Base-by-base conservation (phyloP, 169 alveolate genomes). In the Cryptosporidium andersoni region DNA sequence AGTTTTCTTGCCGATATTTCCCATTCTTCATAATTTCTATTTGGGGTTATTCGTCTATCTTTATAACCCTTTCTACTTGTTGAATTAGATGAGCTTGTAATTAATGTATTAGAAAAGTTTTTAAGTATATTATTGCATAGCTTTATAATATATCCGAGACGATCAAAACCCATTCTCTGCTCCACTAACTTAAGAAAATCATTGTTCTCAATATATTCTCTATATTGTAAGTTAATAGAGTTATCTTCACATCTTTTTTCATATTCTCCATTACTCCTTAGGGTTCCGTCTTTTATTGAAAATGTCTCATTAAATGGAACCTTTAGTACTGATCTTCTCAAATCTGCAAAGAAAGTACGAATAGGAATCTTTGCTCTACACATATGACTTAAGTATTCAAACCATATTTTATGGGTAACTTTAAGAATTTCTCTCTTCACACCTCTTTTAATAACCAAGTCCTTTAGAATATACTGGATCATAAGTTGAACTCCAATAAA, bases 1-100 rank as follows among this genome's bases (percentile, higher is more conserved):
- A 74, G 67, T 14, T 58, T 74, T 74, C 85, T 74, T 43, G 60
- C 85, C 4, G 85, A 74, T 25, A 74, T 74, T 25, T 74, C 85
- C 85, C 85, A 74, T 74, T 74, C 85, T 40, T 74, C 85, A 39
- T 58, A 11, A 11, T 25, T 25, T 25, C 25, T 25, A 0, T 25
- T 25, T 25, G 25, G 25, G 25, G 60, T 2, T 36, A 40, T 12
- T 37, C 52, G 60, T 6, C 37, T 9, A 48, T 39, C 1, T 14
- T 45, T 47, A 55, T 39, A 66, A 42, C 45, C 36, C 34, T 5
- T 25, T 42, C 1, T 2, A 14, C 9, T 1, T 14, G 16, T 9
- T 39, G 16, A 8, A 25, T 48, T 45, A 8, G 8, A 36, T 48
- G 16, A 58, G 4, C 64, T 34, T 2, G 7, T 25, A 66, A 49